Conservation (phyloP, 1,139 yeast genomes). For the Sugiyamaella pinicola region DNA sequence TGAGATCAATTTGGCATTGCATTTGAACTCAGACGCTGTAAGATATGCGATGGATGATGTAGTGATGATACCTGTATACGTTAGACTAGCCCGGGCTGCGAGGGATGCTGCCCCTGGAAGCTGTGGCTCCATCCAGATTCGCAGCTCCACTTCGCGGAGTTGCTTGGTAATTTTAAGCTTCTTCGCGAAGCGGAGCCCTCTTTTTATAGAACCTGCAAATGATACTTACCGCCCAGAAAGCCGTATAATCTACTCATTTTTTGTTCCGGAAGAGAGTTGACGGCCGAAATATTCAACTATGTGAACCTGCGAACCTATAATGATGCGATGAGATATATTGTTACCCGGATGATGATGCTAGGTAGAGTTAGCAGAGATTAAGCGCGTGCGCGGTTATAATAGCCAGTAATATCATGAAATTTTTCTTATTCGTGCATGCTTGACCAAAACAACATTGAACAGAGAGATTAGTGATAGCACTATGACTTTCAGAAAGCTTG, state of each 20-base stretch:
- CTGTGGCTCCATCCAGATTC: too few species aligned
- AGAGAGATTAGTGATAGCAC: neutral
- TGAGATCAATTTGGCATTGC: conserved; percentile 52
- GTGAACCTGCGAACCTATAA: neutral
- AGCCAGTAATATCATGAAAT: neutral
- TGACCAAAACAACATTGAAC: neutral
- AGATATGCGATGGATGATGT: conserved; percentile 67
- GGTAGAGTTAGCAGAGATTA: neutral
- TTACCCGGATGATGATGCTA: conserved; percentile 7
- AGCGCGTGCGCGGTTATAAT: conserved; percentile 11
- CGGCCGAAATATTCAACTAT: too few species aligned
- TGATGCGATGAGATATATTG: neutral
- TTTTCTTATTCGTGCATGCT: conserved; percentile 2
- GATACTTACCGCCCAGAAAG: conserved; percentile 54
- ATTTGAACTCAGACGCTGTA: conserved; percentile 60
- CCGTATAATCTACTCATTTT: conserved; percentile 66
- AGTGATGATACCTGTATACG: conserved; percentile 56
- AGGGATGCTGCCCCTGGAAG: too few species aligned
- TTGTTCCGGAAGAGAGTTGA: too few species aligned
- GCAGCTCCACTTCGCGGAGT: too few species aligned
- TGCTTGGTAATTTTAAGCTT: too few species aligned
- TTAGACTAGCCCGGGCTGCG: too few species aligned
- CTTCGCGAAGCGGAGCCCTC: too few species aligned
- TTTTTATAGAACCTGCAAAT: too few species aligned
- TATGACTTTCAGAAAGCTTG: conserved; percentile 36